phyloP scores from a whole-genome alignment of 2,329 filamentous ascomycete species.

The Trichoderma semiorbis region DNA sequence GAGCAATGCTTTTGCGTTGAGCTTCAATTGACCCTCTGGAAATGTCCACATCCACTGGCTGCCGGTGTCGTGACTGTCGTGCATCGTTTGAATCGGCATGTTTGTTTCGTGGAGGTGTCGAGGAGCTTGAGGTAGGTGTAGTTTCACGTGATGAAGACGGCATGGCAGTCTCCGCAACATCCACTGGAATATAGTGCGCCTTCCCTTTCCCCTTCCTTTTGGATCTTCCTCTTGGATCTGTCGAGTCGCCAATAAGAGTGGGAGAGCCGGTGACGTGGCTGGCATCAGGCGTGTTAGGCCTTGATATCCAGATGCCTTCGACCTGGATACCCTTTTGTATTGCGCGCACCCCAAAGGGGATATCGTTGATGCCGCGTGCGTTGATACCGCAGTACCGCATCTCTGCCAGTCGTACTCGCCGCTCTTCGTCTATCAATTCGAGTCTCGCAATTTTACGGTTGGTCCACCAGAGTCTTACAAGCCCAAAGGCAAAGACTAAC shows the following conservation, averaged over 20 bases:
- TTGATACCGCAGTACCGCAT: conserved; percentile 54
- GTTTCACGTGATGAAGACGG: background rate
- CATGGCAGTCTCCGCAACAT: background rate
- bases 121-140: background rate
- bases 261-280: conserved; percentile 26
- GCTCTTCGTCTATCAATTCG: conserved; percentile 64
- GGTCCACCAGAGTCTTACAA: conserved; percentile 63
- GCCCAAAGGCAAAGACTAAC: conserved; percentile 64
- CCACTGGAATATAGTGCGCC: background rate
- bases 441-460: conserved; percentile 55
- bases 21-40: background rate
- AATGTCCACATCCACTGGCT: background rate
- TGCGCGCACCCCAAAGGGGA: conserved; percentile 83
- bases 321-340: conserved; percentile 79
- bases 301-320: conserved; percentile 77
- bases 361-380: conserved; percentile 46
- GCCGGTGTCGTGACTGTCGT: background rate
- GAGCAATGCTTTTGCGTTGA: background rate
- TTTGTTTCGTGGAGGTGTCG: background rate
- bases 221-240: conserved; percentile 19
- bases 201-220: conserved; percentile 25
- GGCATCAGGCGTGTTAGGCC: conserved; percentile 40
- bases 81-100: background rate
- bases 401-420: conserved; percentile 51
- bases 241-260: conserved; percentile 23